These are phyloP conservation scores for Anisodus acutangulus DNA, from an alignment of 257 asterid species.

Conservation along the genomic window DNA sequence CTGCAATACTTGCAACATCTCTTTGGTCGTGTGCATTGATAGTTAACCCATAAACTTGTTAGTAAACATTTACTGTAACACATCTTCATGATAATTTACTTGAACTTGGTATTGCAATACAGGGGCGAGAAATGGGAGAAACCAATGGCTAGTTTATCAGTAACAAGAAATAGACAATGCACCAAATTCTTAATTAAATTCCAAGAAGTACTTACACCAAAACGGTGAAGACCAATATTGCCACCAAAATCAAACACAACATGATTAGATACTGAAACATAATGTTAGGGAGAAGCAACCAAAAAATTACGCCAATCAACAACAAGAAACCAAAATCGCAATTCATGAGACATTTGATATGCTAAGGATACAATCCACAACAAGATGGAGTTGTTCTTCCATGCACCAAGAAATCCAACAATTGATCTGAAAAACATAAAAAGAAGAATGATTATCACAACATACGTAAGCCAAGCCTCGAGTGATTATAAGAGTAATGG, in stretches of 20 bases:
- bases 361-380: constrained; percentile 90
- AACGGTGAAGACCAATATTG: constrained; percentile 91
- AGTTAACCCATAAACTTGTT: background rate
- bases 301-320: constrained; percentile 18
- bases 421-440: constrained; percentile 61
- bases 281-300: constrained; percentile 54
- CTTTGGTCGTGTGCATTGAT: background rate
- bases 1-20: background rate
- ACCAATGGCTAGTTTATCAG: background rate
- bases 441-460: constrained; percentile 11
- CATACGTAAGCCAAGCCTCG: background rate
- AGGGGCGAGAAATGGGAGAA: background rate
- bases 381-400: constrained; percentile 76
- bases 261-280: constrained; percentile 68
- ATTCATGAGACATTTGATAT: background rate
- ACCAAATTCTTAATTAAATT: background rate
- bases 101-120: background rate
- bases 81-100: background rate
- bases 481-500: background rate
- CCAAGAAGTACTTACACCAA: constrained; percentile 73
- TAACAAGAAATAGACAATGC: background rate
- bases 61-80: background rate
- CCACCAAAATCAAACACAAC: constrained; percentile 80
- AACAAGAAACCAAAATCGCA: constrained; percentile 10
- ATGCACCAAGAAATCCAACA: constrained; percentile 78